Base-by-base conservation (phyloP, 2,329 filamentous ascomycete species). In the Microdochium trichocladiopsis region DNA sequence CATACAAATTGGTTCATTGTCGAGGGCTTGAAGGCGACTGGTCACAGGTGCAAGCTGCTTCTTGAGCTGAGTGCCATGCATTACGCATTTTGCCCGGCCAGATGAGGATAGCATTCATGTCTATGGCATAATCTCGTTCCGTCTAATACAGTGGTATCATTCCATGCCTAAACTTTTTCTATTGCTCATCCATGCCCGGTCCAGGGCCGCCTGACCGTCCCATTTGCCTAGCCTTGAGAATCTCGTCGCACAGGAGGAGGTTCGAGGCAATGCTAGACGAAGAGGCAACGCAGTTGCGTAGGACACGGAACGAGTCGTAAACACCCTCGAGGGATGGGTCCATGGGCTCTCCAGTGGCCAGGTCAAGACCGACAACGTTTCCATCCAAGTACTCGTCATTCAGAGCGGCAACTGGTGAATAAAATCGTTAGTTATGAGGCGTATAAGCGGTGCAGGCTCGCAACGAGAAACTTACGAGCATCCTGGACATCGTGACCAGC, bases 181-280 rank as follows among this genome's bases (percentile, higher is more conserved):
- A 73, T 66, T 79, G 71, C 62, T 78, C 75, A 43, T 86, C 83
- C 79, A 84, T 84, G 54, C 81, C 82, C 3, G 82, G 80, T 6
- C 83, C 83, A 2, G 83, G 83, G 22, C 80, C 81, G 37, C 72
- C 78, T 70, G 76, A 72, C 65, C 83, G 76, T 49, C 80, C 87
- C 94, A 99, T 99, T 76, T 99, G 93, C 68, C 94, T 82, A 56
- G 94, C 94, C 80, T 99, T 99, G 63, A 99, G 78, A 76, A 99
- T 80, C 78, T 99, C 94, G 65, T 99, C 94, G 65, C 94, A 99
- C 49, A 99, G 80, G 59, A 99, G 76, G 58, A 99, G 77, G 74
- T 99, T 99, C 10, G 90, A 93, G 5, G 94, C 93, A 65, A 99
- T 99, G 57, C 94, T 90, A 24, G 93, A 88, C 69, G 91, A 94